A percentile compares a stretch with the other conserved stretches of the same genome.
These are phyloP conservation scores for Helichrysum umbraculigerum DNA, from an alignment of 129 eudicot genomes.

Conservation along the genomic window DNA sequence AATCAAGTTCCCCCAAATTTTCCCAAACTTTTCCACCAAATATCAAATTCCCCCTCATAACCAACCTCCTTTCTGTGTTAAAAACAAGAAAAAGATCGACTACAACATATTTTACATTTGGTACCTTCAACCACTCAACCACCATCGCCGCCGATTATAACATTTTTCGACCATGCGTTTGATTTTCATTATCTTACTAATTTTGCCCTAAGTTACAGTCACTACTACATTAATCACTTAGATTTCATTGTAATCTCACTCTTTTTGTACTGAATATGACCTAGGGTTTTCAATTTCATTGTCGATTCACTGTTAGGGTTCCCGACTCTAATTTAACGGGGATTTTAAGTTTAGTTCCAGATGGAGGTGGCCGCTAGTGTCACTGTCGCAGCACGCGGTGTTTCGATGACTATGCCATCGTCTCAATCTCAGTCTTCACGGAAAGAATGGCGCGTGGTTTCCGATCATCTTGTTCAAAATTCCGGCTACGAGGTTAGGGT, in stretches of 20 bases:
- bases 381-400: conserved; percentile 63
- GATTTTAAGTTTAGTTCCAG: not conserved
- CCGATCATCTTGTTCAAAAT: conserved; percentile 65
- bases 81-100: too few species aligned
- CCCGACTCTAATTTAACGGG: not conserved
- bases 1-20: too few species aligned
- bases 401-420: conserved; percentile 52
- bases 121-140: too few species aligned
- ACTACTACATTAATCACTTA: not conserved
- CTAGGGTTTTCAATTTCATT: not conserved
- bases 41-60: too few species aligned
- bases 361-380: conserved; percentile 83
- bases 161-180: too few species aligned
- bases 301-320: conserved; percentile 42
- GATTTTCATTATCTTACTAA: too few species aligned
- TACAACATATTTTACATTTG: too few species aligned
- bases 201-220: not conserved
- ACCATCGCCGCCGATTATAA: too few species aligned
- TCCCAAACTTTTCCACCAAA: too few species aligned
- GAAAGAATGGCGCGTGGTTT: conserved; percentile 83
- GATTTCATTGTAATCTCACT: conserved; percentile 17
- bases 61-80: too few species aligned
- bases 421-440: conserved; percentile 59
- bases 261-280: conserved; percentile 26
- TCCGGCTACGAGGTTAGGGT: conserved; percentile 44